A percentile compares a stretch with the other conserved stretches of the same genome.
Conservation (phyloP, 1,284 basidiomycete genomes). For the Volvariella volvacea region DNA sequence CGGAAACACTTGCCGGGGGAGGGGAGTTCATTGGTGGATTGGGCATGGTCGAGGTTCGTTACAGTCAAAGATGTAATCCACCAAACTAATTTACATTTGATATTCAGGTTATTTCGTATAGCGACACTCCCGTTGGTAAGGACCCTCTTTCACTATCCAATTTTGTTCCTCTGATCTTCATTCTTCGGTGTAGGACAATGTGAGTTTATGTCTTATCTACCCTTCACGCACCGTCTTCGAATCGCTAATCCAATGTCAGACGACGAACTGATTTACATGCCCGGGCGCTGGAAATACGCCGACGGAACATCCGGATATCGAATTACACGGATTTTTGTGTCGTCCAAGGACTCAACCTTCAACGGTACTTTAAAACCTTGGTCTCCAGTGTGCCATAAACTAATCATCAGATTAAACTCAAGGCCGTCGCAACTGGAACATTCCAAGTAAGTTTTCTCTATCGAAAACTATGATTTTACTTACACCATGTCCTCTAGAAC, state of each 20-base stretch:
- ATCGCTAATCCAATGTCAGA: conserved; percentile 10
- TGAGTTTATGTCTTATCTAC: too few relatives aligned
- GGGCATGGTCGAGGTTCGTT: conserved; percentile 17
- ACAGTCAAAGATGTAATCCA: background rate
- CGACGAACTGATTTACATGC: conserved; percentile 22
- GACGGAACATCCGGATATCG: conserved; percentile 16
- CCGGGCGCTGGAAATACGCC: conserved; percentile 22
- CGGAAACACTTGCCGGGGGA: conserved; percentile 16
- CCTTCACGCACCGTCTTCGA: background rate
- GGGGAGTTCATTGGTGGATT: conserved; percentile 23
- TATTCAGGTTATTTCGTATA: conserved; percentile 22
- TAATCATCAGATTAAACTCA: background rate
- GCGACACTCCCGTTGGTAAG: conserved; percentile 22
- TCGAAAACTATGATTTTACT: too few relatives aligned
- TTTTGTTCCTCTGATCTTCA: too few relatives aligned
- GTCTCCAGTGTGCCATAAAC: too few relatives aligned
- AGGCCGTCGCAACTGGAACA: conserved; percentile 26
- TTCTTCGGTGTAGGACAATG: too few relatives aligned
- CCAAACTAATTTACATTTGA: background rate
- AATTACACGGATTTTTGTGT: conserved; percentile 24
- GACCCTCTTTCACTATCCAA: too few relatives aligned
- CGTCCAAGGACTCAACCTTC: conserved; percentile 16
- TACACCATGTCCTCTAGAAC: conserved; percentile 14
- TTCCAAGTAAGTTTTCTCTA: conserved; percentile 20
- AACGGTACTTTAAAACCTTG: conserved; percentile 14